These are phyloP conservation scores for Diaporthe vexans DNA, from an alignment of 2,329 filamentous ascomycete species.

Conservation along the genomic window DNA sequence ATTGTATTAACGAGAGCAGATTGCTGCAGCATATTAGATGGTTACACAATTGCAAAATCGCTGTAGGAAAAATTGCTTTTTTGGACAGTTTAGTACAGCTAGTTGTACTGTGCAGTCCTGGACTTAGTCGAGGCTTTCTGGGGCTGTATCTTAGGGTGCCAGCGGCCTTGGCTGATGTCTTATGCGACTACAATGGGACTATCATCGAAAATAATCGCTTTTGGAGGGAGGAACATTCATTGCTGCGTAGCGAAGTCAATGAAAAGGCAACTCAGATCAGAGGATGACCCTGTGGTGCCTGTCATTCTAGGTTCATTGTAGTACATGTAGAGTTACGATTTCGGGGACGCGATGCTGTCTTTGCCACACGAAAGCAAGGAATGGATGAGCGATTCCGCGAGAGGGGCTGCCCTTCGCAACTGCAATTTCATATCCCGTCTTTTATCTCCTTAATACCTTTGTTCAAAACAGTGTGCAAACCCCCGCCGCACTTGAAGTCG, in stretches of 20 bases:
- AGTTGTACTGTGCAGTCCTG: no score
- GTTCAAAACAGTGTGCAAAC: background rate
- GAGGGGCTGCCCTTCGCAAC: background rate
- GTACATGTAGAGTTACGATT: background rate
- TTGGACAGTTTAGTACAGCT: no score
- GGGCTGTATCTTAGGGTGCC: no score
- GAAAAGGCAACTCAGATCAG: background rate
- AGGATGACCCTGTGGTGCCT: background rate
- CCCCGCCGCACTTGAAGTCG: no score
- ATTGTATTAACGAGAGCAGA: no score
- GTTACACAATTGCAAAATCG: no score
- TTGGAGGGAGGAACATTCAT: background rate
- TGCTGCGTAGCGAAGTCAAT: background rate
- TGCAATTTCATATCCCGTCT: background rate
- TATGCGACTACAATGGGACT: background rate
- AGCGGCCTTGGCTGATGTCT: background rate
- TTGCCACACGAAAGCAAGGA: background rate
- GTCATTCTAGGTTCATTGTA: background rate
- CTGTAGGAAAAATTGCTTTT: no score
- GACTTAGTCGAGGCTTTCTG: no score
- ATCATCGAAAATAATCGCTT: background rate
- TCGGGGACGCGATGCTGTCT: background rate
- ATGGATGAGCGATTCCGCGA: background rate
- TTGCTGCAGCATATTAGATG: no score
- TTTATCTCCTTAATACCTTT: background rate